phyloP scores from a whole-genome alignment of 331 rosid genomes.

The Phaseolus coccineus region DNA sequence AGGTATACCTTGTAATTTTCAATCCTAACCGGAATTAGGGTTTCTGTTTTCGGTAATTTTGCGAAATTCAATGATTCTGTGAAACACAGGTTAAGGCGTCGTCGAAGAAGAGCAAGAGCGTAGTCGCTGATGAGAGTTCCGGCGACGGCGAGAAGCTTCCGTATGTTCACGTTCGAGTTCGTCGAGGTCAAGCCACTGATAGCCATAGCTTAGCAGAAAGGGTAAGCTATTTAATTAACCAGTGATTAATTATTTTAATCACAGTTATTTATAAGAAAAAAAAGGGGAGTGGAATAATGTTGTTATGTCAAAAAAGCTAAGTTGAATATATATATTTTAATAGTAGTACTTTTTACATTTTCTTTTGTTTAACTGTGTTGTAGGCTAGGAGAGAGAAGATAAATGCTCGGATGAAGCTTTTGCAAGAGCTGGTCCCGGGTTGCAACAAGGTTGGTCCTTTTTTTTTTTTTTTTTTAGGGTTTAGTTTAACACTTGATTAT shows the following conservation, averaged over 20 bases:
- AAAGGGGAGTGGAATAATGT: background rate
- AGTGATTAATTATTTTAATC: slow-evolving; percentile 39
- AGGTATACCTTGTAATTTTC: slow-evolving; percentile 55
- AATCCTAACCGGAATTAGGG: slow-evolving; percentile 46
- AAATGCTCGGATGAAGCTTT: slow-evolving; percentile 53
- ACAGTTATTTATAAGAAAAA: slow-evolving; percentile 11
- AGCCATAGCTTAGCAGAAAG: slow-evolving; percentile 99
- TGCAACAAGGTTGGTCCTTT: slow-evolving; percentile 70
- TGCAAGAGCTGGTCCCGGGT: slow-evolving; percentile 54
- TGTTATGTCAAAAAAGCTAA: slow-evolving; percentile 31
- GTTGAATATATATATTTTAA: background rate
- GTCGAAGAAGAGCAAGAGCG: slow-evolving; percentile 73
- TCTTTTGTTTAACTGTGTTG: slow-evolving; percentile 4
- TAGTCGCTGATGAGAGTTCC: slow-evolving; percentile 56
- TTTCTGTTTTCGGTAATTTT: slow-evolving; percentile 32
- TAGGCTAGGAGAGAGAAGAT: slow-evolving; percentile 58
- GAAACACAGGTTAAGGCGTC: slow-evolving; percentile 70
- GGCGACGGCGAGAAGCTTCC: slow-evolving; percentile 81
- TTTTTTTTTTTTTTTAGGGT: slow-evolving; percentile 32
- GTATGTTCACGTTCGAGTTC: slow-evolving; percentile 96
- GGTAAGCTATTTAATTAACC: slow-evolving; percentile 57
- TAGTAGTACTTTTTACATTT: background rate
- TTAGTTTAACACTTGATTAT: slow-evolving; percentile 29
- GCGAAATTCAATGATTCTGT: slow-evolving; percentile 32
- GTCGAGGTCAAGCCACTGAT: slow-evolving; percentile 99